These are phyloP conservation scores for Hysterangium stoloniferum DNA, from an alignment of 768 basidiomycete genomes.

Conservation along the genomic window DNA sequence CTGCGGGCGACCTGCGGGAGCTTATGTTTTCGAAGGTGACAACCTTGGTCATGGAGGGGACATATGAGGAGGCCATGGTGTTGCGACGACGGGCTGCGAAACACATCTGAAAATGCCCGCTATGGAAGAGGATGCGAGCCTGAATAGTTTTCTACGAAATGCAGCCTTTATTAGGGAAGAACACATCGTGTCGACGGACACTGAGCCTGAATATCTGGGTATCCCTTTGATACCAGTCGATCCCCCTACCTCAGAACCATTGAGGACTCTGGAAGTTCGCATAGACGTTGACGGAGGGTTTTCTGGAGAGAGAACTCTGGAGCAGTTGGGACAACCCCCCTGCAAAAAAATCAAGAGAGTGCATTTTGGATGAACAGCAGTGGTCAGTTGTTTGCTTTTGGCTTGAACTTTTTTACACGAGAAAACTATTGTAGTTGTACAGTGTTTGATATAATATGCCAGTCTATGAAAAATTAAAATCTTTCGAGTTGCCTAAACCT, in stretches of 20 bases:
- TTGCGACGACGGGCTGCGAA: constrained; percentile 48
- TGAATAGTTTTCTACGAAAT: constrained; percentile 47
- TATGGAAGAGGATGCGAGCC: constrained; percentile 61
- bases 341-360: background rate
- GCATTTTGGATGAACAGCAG: constrained; percentile 1
- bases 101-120: constrained; percentile 46
- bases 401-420: too few relatives aligned
- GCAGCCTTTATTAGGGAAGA: constrained; percentile 2
- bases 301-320: background rate
- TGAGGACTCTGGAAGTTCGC: too few relatives aligned
- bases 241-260: too few relatives aligned
- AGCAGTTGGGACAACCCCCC: background rate
- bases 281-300: too few relatives aligned
- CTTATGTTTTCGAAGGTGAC: constrained; percentile 52
- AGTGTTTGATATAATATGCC: too few relatives aligned
- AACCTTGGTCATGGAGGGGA: constrained; percentile 70
- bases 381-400: background rate
- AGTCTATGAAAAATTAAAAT: too few relatives aligned
- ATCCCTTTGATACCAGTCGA: constrained; percentile 4
- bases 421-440: too few relatives aligned
- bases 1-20: background rate
- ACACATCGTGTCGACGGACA: constrained; percentile 1
- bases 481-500: too few relatives aligned
- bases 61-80: constrained; percentile 77
- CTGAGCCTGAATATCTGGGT: background rate